These are phyloP conservation scores for Orbilia blumenaviensis DNA, from an alignment of 2,329 filamentous ascomycete species.

Conservation along the genomic window DNA sequence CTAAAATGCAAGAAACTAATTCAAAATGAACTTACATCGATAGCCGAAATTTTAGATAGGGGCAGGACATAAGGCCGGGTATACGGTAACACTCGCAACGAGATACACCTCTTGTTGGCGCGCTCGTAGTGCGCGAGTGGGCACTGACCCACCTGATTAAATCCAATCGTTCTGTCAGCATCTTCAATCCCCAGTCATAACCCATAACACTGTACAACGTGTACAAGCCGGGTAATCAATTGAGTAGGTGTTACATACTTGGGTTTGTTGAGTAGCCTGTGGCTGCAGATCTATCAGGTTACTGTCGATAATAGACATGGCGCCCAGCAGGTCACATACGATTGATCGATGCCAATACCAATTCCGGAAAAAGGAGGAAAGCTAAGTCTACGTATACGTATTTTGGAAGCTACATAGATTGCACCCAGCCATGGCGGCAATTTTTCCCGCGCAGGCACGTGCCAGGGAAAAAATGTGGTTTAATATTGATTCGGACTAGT, in stretches of 20 bases:
- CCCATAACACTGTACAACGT: no score
- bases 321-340: no score
- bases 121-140: conserved; percentile 32
- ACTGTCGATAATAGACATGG: conserved; percentile 10
- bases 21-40: neutral
- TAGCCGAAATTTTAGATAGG: conserved; percentile 10
- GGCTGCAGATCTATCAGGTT: conserved; percentile 31
- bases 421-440: no score
- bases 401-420: no score
- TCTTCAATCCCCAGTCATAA: no score
- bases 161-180: neutral
- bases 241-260: neutral
- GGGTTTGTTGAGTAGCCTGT: neutral
- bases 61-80: conserved; percentile 31
- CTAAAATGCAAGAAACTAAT: no score
- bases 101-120: conserved; percentile 29
- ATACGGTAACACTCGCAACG: conserved; percentile 38
- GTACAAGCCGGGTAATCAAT: no score
- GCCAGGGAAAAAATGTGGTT: neutral
- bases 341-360: no score
- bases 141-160: conserved; percentile 3
- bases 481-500: neutral
- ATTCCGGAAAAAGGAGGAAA: no score
- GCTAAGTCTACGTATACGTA: neutral
- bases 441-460: neutral